These are phyloP conservation scores for Blastobotrys terrestris DNA, from an alignment of 805 yeast species.

Conservation along the genomic window DNA sequence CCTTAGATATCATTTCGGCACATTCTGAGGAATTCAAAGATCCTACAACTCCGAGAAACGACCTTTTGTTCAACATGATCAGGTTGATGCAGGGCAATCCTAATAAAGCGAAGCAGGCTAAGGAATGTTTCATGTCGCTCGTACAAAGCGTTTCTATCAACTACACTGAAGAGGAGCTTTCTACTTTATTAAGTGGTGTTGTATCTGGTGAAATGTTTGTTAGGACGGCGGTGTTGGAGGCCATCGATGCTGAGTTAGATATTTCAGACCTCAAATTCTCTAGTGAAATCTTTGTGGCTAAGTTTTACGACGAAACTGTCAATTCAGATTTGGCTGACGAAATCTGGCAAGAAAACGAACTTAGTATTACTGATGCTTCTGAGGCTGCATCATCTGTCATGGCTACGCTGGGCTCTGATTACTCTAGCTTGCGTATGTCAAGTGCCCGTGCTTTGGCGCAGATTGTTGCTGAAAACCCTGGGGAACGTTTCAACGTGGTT, in stretches of 20 bases:
- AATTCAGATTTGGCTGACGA: slow-evolving; percentile 64
- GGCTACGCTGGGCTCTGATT: slow-evolving; percentile 43
- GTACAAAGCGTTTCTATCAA: slow-evolving; percentile 70
- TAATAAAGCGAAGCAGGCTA: slow-evolving; percentile 70
- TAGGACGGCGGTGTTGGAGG: slow-evolving; percentile 73
- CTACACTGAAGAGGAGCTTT: slow-evolving; percentile 50
- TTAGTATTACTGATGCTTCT: slow-evolving; percentile 38
- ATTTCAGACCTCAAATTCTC: slow-evolving; percentile 42
- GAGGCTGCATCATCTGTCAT: slow-evolving; percentile 40
- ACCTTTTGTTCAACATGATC: slow-evolving; percentile 55
- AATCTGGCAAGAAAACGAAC: slow-evolving; percentile 75
- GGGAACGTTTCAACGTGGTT: slow-evolving; percentile 28
- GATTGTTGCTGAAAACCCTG: slow-evolving; percentile 36
- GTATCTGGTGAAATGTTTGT: slow-evolving; percentile 64
- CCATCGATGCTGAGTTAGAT: slow-evolving; percentile 71
- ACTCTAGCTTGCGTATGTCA: slow-evolving; percentile 66
- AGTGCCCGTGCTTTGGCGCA: slow-evolving; percentile 64
- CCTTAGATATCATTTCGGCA: slow-evolving; percentile 61
- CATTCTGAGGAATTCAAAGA: slow-evolving; percentile 48
- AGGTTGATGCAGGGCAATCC: slow-evolving; percentile 60
- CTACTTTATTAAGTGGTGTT: slow-evolving; percentile 48
- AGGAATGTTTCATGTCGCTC: slow-evolving; percentile 73
- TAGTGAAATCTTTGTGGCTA: slow-evolving; percentile 70
- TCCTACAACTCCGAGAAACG: slow-evolving; percentile 59
- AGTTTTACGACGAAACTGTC: slow-evolving; percentile 62